Percentiles rank a stretch among this genome's conserved stretches.
phyloP scores from a whole-genome alignment of 495 filamentous ascomycete species.

The Neurospora africana region DNA sequence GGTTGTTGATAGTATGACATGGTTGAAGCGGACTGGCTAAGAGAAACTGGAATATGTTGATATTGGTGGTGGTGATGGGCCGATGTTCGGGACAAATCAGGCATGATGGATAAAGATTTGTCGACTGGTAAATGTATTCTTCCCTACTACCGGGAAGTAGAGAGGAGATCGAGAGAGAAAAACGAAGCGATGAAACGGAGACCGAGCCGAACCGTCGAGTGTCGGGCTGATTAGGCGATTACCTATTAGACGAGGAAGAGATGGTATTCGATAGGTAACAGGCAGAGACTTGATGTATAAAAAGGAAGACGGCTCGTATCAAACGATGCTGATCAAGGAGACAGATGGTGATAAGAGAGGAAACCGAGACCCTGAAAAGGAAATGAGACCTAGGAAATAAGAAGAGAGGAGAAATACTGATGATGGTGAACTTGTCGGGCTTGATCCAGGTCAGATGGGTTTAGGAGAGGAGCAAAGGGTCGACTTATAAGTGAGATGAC shows the following conservation, averaged over 20 bases:
- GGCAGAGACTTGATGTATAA: not conserved
- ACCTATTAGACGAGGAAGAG: conserved; percentile 11
- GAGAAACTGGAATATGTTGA: conserved; percentile 13
- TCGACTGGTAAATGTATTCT: not conserved
- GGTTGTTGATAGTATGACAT: conserved; percentile 23
- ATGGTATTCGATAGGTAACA: not conserved
- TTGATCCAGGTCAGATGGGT: not conserved
- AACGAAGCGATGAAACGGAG: not conserved
- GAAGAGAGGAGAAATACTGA: not conserved
- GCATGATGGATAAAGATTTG: conserved; percentile 15
- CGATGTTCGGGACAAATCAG: conserved; percentile 21
- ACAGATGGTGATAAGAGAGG: not conserved
- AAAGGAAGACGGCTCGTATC: conserved; percentile 26
- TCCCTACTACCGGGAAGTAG: not conserved
- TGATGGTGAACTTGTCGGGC: not conserved
- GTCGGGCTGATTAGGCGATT: conserved; percentile 13
- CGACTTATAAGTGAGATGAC: conserved; percentile 19
- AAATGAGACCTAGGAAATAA: not conserved
- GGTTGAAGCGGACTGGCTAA: conserved; percentile 7
- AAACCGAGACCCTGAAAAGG: not conserved
- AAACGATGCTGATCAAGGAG: conserved; percentile 24
- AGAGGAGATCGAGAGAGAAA: not conserved
- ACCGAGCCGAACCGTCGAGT: conserved; percentile 4
- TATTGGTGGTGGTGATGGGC: conserved; percentile 23
- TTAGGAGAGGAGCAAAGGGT: not conserved